phyloP scores from a whole-genome alignment of 768 basidiomycete species.

The Hypsizygus marmoreus region DNA sequence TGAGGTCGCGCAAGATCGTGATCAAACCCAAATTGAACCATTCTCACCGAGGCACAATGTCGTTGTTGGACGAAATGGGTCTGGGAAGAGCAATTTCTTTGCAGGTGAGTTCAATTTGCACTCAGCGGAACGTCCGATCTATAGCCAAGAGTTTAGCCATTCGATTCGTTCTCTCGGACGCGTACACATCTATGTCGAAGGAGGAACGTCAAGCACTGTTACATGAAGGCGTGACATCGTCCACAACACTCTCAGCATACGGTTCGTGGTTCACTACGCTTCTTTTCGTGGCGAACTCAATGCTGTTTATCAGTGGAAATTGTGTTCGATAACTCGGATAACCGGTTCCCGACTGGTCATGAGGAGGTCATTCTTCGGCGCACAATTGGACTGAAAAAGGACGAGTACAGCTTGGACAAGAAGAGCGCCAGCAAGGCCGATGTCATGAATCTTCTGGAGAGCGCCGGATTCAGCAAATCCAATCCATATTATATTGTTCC shows the following conservation, averaged over 20 bases:
- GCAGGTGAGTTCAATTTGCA: constrained; percentile 56
- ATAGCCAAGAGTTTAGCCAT: constrained; percentile 59
- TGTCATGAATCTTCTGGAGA: constrained; percentile 95
- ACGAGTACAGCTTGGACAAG: constrained; percentile 96
- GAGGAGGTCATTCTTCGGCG: constrained; percentile 87
- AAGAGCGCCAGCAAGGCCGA: constrained; percentile 96
- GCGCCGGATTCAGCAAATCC: constrained; percentile 96
- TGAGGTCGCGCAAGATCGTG: constrained; percentile 55
- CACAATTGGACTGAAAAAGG: constrained; percentile 97
- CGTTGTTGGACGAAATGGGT: constrained; percentile 96
- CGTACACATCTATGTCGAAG: constrained; percentile 92
- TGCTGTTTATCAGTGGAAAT: constrained; percentile 69
- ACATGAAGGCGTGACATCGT: constrained; percentile 88
- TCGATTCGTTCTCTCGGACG: constrained; percentile 96
- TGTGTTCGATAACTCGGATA: constrained; percentile 93
- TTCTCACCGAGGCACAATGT: constrained; percentile 95
- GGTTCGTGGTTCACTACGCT: constrained; percentile 45
- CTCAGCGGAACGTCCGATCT: neutral
- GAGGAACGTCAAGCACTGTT: constrained; percentile 93
- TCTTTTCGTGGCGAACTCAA: constrained; percentile 5
- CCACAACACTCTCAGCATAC: constrained; percentile 89
- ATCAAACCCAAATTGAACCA: constrained; percentile 91
- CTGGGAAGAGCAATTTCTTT: constrained; percentile 99
- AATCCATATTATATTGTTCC: constrained; percentile 99
- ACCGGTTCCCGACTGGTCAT: constrained; percentile 89